These are phyloP conservation scores for Neoboletus brunneissimus DNA, from an alignment of 768 basidiomycete genomes.

Conservation along the genomic window DNA sequence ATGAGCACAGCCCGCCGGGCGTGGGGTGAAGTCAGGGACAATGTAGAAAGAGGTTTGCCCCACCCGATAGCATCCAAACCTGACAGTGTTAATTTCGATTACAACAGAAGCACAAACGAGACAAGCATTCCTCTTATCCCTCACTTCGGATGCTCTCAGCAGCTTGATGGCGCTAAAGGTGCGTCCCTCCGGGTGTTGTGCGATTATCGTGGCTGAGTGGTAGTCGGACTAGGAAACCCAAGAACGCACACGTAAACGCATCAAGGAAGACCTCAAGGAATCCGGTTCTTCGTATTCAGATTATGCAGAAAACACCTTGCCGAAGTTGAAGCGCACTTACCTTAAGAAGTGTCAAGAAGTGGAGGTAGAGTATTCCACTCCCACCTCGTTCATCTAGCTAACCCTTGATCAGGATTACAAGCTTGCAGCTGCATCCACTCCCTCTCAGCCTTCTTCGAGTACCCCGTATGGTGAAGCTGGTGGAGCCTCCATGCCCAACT, in stretches of 20 bases:
- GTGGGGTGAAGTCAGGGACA: constrained; percentile 85
- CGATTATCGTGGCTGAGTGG: not conserved
- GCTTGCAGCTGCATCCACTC: constrained; percentile 37
- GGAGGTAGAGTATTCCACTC: constrained; percentile 51
- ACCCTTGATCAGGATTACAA: constrained; percentile 59
- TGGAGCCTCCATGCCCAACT: constrained; percentile 31
- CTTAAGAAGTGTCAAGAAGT: constrained; percentile 83
- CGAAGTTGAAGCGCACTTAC: constrained; percentile 77
- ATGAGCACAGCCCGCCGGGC: constrained; percentile 62
- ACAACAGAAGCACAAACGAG: constrained; percentile 74
- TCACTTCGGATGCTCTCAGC: constrained; percentile 70
- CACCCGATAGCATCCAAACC: not conserved
- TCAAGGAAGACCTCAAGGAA: constrained; percentile 87
- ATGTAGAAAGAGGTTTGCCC: constrained; percentile 69
- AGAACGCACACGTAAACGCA: constrained; percentile 85
- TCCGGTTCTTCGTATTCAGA: constrained; percentile 76
- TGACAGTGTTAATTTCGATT: constrained; percentile 3
- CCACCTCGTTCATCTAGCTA: constrained; percentile 5
- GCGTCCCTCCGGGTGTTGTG: constrained; percentile 3
- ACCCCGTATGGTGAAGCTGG: constrained; percentile 34
- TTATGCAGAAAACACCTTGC: constrained; percentile 74
- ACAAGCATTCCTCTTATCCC: constrained; percentile 70
- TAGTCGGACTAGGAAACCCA: constrained; percentile 66
- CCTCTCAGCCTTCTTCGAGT: constrained; percentile 26
- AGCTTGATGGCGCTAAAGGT: constrained; percentile 70